Conservation (phyloP, 2,329 filamentous ascomycete genomes). For the Colletotrichum truncatum region DNA sequence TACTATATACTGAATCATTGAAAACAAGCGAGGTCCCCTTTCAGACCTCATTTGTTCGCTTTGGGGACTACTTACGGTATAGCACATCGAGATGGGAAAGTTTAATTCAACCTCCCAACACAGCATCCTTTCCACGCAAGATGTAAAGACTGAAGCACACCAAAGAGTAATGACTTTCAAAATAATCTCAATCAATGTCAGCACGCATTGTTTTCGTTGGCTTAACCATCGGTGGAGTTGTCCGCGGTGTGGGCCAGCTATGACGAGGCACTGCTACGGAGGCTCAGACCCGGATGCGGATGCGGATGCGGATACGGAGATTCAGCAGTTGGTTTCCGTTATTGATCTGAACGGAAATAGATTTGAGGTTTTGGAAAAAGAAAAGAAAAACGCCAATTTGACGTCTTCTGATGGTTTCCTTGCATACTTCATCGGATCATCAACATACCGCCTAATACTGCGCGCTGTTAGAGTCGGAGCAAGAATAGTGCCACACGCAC, state of each 20-base stretch:
- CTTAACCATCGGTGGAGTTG: not conserved
- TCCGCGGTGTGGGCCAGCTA: no score
- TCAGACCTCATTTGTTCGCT: not conserved
- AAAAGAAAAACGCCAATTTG: no score
- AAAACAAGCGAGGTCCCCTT: not conserved
- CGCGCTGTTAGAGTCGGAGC: no score
- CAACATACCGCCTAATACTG: no score
- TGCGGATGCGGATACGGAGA: slow-evolving; percentile 26
- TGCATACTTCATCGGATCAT: no score
- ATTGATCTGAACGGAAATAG: no score
- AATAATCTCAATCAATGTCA: no score
- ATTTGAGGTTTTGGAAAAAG: no score
- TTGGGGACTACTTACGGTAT: not conserved
- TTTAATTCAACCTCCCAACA: slow-evolving; percentile 5
- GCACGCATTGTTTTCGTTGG: no score
- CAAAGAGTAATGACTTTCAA: not conserved
- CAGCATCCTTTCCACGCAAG: not conserved
- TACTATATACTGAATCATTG: not conserved
- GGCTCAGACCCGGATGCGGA: slow-evolving; percentile 7
- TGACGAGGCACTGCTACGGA: not conserved
- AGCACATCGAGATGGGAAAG: not conserved
- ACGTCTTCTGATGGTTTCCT: no score
- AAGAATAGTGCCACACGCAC: no score
- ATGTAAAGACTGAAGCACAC: no score
- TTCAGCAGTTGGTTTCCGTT: not conserved